Conservation (phyloP, 1,284 basidiomycete genomes). For the Cronartium quercuum region DNA sequence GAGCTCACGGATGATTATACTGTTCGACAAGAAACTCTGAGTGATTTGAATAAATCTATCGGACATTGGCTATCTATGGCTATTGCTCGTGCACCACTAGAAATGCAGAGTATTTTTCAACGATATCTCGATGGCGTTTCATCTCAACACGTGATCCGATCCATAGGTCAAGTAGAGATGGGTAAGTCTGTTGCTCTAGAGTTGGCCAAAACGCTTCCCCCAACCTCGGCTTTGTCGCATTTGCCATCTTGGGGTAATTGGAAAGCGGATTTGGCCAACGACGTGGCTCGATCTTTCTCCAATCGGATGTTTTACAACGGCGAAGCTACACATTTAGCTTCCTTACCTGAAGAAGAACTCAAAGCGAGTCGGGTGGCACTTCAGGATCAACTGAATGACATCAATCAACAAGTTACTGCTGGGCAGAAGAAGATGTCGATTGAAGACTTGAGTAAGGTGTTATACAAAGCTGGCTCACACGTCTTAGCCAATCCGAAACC, state of each 20-base stretch:
- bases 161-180: conserved; percentile 61
- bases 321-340: conserved; percentile 30
- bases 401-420: conserved; percentile 16
- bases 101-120: conserved; percentile 85
- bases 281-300: conserved; percentile 26
- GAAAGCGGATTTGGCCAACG: conserved; percentile 22
- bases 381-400: conserved; percentile 7
- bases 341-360: conserved; percentile 14
- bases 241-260: conserved; percentile 7
- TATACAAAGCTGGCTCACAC: conserved; percentile 32
- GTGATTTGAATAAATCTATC: conserved; percentile 66
- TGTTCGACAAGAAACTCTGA: conserved; percentile 75
- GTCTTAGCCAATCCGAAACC: conserved; percentile 54
- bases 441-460: conserved; percentile 16
- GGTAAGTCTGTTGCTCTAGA: conserved; percentile 81
- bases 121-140: conserved; percentile 46
- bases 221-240: conserved; percentile 20
- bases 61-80: conserved; percentile 78
- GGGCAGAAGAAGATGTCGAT: conserved; percentile 17
- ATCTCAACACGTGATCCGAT: conserved; percentile 13
- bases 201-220: conserved; percentile 57
- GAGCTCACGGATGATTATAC: conserved; percentile 81
- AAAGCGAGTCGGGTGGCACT: conserved; percentile 11
- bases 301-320: conserved; percentile 39
- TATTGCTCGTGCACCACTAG: conserved; percentile 78